Percentiles rank a stretch among this genome's conserved stretches.
phyloP scores from a whole-genome alignment of 495 filamentous ascomycete species.

The Hamigera avellanea region DNA sequence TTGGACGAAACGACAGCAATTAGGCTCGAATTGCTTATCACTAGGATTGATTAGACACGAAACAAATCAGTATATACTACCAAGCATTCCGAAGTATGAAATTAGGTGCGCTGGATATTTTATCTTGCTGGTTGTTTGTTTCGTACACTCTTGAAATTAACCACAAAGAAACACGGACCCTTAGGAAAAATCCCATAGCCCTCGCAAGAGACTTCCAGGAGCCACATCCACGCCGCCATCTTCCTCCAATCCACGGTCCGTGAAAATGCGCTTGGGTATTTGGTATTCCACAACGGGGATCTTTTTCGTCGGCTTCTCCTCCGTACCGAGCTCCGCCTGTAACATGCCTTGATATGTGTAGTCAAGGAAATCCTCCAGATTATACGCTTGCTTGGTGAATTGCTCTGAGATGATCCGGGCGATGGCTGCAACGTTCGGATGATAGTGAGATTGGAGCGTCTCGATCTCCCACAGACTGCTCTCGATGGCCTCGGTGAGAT shows the following conservation, averaged over 20 bases:
- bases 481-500: constrained; percentile 76
- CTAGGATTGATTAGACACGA: no score
- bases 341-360: constrained; percentile 86
- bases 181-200: constrained; percentile 28
- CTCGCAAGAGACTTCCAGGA: constrained; percentile 25
- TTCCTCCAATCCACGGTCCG: constrained; percentile 30
- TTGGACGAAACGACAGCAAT: no score
- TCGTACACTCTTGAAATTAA: neutral
- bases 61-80: no score
- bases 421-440: constrained; percentile 92
- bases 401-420: constrained; percentile 92
- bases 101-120: no score
- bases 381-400: constrained; percentile 91
- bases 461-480: constrained; percentile 93
- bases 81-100: no score
- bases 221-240: constrained; percentile 32
- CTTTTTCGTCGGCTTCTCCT: constrained; percentile 68
- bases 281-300: constrained; percentile 81
- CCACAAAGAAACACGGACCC: constrained; percentile 1
- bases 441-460: constrained; percentile 82
- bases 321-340: constrained; percentile 55
- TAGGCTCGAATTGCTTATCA: no score
- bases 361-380: constrained; percentile 90
- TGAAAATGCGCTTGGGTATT: constrained; percentile 84
- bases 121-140: neutral